Evolutionary conservation across 805 yeast genomes (phyloP).

Genomic region (Candida pini): DNA sequence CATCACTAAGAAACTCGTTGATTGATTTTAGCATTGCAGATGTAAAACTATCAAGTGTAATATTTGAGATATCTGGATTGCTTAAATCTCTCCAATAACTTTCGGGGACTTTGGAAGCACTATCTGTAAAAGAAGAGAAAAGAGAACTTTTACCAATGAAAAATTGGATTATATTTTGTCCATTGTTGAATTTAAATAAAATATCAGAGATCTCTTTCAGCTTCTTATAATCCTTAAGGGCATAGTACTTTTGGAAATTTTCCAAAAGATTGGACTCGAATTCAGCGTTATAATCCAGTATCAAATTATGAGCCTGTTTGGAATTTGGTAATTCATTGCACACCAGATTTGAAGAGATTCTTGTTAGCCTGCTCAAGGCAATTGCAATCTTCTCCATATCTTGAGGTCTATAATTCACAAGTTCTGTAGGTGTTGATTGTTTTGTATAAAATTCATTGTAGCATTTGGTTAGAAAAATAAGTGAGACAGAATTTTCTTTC

Average conservation of each 20-base stretch:
- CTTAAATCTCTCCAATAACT: conserved; percentile 53
- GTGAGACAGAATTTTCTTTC: conserved; percentile 65
- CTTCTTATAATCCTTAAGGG: conserved; percentile 57
- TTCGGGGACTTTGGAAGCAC: conserved; percentile 22
- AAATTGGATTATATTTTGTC: conserved; percentile 72
- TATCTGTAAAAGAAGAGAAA: conserved; percentile 43
- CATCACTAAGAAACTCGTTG: conserved; percentile 56
- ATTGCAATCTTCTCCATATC: conserved; percentile 51
- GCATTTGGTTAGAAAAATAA: conserved; percentile 67
- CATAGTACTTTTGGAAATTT: conserved; percentile 69
- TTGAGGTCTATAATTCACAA: conserved; percentile 38
- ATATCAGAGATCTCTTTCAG: conserved; percentile 75
- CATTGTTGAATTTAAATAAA: conserved; percentile 77
- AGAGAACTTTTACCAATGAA: conserved; percentile 77
- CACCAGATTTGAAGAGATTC: conserved; percentile 59
- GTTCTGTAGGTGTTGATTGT: conserved; percentile 44
- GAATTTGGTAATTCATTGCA: conserved; percentile 44
- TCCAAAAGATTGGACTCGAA: conserved; percentile 70
- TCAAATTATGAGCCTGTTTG: conserved; percentile 32
- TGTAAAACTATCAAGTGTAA: conserved; percentile 47
- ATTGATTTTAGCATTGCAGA: conserved; percentile 49
- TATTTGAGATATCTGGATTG: conserved; percentile 49
- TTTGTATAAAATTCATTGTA: conserved; percentile 71
- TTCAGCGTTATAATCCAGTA: conserved; percentile 67
- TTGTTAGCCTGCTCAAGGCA: conserved; percentile 57